These are phyloP conservation scores for Xylariaceae sp. DNA, from an alignment of 2,329 filamentous ascomycete species.

Conservation along the genomic window DNA sequence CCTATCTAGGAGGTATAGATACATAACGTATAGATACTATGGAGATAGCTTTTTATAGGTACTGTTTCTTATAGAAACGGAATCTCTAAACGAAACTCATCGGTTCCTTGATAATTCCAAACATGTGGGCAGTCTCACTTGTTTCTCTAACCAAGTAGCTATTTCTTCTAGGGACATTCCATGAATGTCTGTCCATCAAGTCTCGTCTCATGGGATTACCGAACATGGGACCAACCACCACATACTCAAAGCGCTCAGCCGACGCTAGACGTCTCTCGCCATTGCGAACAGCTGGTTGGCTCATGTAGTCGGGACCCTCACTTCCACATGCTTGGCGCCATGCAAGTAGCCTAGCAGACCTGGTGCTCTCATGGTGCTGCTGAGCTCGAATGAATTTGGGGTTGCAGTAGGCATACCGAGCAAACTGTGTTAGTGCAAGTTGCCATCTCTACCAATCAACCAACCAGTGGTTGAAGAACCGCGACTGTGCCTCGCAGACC, in stretches of 20 bases:
- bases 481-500: constrained; percentile 2
- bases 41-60: no score
- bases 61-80: constrained; percentile 5
- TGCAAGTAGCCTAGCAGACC: constrained; percentile 21
- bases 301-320: background rate
- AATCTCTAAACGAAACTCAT: constrained; percentile 7
- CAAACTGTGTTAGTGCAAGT: constrained; percentile 14
- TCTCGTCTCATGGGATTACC: no score
- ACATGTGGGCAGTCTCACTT: background rate
- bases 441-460: constrained; percentile 3
- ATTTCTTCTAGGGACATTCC: background rate
- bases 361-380: no score
- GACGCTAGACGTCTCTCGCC: background rate
- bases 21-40: no score
- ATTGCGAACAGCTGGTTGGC: no score
- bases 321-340: constrained; percentile 9
- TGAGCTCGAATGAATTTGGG: background rate
- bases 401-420: constrained; percentile 14
- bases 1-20: no score
- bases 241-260: constrained; percentile 4
- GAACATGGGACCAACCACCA: background rate
- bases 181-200: no score
- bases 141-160: background rate
- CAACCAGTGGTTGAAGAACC: constrained; percentile 2
- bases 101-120: no score